These are phyloP conservation scores for Funneliformis mosseae DNA, from an alignment of 192 early-diverging fungal species.

Conservation along the genomic window DNA sequence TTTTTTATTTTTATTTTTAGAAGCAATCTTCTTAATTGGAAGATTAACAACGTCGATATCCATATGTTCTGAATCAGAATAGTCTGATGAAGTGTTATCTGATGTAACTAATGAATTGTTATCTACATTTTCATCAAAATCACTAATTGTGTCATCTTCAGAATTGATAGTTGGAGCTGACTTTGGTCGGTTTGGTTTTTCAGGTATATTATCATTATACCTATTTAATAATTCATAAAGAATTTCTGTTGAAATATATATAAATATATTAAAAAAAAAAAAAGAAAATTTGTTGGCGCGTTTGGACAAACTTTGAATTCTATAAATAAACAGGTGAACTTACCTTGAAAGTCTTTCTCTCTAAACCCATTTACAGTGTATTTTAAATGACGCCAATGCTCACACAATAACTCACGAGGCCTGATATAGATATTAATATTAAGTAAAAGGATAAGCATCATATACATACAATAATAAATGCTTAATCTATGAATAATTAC, in stretches of 20 bases:
- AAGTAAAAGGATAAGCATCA: background rate
- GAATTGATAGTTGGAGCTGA: background rate
- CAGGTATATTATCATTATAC: background rate
- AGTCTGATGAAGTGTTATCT: no score
- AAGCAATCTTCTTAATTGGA: no score
- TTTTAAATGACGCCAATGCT: slow-evolving; percentile 13
- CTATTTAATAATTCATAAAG: background rate
- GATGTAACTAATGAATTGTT: background rate
- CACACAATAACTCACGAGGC: background rate
- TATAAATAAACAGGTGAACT: background rate
- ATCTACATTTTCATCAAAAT: background rate
- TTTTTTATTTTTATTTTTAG: no score
- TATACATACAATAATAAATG: background rate
- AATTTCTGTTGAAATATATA: background rate
- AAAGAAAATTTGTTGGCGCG: background rate
- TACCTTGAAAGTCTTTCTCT: slow-evolving; percentile 4
- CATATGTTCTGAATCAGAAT: no score
- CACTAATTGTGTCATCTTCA: background rate
- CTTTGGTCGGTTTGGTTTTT: background rate
- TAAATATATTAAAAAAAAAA: no score
- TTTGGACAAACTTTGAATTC: background rate
- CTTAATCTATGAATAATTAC: background rate
- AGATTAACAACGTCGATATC: no score
- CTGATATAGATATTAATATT: background rate
- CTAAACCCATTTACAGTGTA: slow-evolving; percentile 4